Evolutionary conservation across 148 eudicot genomes (phyloP), one percentile per base, ranked within the genome.

Genomic region (Chenopodium quinoa): DNA sequence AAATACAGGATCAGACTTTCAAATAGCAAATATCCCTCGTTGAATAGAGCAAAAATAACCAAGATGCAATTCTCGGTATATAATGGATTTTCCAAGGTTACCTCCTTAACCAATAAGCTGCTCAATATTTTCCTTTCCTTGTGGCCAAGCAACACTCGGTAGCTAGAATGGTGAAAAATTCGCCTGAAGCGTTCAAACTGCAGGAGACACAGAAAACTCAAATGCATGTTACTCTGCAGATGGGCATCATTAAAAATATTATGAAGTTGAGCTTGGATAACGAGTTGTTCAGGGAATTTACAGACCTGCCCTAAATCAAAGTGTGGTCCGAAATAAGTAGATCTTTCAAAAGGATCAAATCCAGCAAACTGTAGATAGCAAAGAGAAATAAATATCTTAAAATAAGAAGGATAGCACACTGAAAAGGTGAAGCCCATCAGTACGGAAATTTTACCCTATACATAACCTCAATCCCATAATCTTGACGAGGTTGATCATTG

Each of bases 261-360:
- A 37, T 23, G 29, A 31, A 69, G 7, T n/a, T 47, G 1, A 81
- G 23, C 29, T 31, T 62, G 12, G 69, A 76, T 66, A 4, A 66
- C 17, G 50, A 0, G 19, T 64, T 29, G 29, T 13, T 11, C 50
- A 76, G 64, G 47, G 22, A 71, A 74, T 52, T 81, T 73, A 75
- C 88, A 69, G 70, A 95, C 98, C 95, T 94, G 95, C 40, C 98
- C 98, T 90, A 95, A 88, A 86, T 95, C 98, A 85, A 95, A 93
- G 87, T 89, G 92, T 34, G 97, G 98, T 62, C 98, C 99, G 72
- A 95, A 95, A 80, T 95, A 95, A 56, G 97, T 92, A 58, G 99
- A 95, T 87, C 95, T 93, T 87, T 93, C 93, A 78, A 95, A 95
- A 81, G 99, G 99, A 85, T 95, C 99, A 84, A 95, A 95, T 81